Evolutionary conservation across 1,139 yeast genomes (phyloP), one percentile per base, ranked within the genome.

Genomic region (Candida tetrigidarum): DNA sequence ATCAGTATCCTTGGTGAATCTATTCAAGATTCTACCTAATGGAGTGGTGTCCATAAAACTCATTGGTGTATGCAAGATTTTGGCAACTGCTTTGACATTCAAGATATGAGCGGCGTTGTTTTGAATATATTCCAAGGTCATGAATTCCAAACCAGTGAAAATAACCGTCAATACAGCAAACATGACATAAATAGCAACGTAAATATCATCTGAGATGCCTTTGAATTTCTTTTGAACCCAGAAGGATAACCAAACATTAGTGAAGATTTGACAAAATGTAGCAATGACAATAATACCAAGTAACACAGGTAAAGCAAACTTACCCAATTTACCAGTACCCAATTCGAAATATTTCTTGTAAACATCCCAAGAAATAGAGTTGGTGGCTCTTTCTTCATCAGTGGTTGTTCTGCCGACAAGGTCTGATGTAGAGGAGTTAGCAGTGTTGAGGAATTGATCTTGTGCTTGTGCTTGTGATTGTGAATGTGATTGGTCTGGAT

Each of bases 1-100:
- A 54, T 74, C 79, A 8, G 78, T 73, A 54, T 74, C 79, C 52
- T 71, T 73, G 7, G 78, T 72, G 52, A 96, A 46, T 86, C 92
- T 60, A 58, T 73, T 73, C 56, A 74, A 63, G 28, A 74, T 66
- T 59, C 78, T 63, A 16, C 78, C 79, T 55, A 72, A 57, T 5
- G 79, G 79, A 40, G 68, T 73, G 12, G 76, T 66, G 56, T 74
- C 79, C 60, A 74, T 64, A 53, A 64, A 74, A 40, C 69, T 60
- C 78, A 74, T 71, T 39, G 78, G 78, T 1, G 74, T 71, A 54
- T 71, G 76, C 50, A 74, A 64, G 14, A 74, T 58, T 44, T 57
- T 67, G 23, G 57, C 58, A 33, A 69, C 69, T 6, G 78, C 76
- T 43, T 55, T 60, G 25, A 71, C 61, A 47, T 72, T 72, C 52